Percentiles rank a stretch among this genome's conserved stretches.
Evolutionary conservation across 371 early-diverging fungal genomes (phyloP).

Genomic region (Globomyces sp.): DNA sequence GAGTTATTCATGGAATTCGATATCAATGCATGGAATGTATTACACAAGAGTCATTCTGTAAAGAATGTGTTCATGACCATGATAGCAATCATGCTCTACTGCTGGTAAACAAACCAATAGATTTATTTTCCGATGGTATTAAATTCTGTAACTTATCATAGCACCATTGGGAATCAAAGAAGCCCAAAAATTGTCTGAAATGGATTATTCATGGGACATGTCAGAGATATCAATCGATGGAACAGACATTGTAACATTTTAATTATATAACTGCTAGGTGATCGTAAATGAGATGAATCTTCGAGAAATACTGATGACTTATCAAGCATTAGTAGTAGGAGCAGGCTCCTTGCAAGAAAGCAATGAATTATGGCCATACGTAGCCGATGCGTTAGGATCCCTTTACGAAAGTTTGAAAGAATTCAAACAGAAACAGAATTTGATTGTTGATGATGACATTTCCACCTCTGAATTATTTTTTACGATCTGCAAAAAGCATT

Average conservation of each 20-base stretch:
- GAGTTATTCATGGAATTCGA: conserved; percentile 13
- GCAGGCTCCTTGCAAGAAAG: conserved; percentile 9
- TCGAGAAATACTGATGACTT: conserved; percentile 18
- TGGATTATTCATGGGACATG: conserved; percentile 12
- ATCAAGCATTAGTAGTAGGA: conserved; percentile 19
- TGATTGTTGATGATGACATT: not conserved
- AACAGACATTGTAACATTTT: too few relatives aligned
- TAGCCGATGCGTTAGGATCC: conserved; percentile 11
- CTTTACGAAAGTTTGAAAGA: conserved; percentile 15
- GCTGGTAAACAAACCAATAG: conserved; percentile 4
- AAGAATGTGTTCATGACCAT: conserved; percentile 19
- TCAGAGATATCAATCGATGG: too few relatives aligned
- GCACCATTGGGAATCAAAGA: conserved; percentile 2
- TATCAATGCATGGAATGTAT: conserved; percentile 23
- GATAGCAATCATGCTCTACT: conserved; percentile 18
- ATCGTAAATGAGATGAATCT: conserved; percentile 15
- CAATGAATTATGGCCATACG: conserved; percentile 13
- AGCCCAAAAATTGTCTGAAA: conserved; percentile 1
- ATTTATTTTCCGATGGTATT: conserved; percentile 6
- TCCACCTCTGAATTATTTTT: conserved; percentile 12
- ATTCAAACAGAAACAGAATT: conserved; percentile 11
- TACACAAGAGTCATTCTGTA: conserved; percentile 5
- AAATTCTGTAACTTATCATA: conserved; percentile 2
- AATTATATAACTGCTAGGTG: not conserved
- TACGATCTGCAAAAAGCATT: conserved; percentile 8